Percentiles rank a stretch among this genome's conserved stretches.
Evolutionary conservation across 2,329 filamentous ascomycete species (phyloP).

Genomic region (Cladorrhinum sp.): DNA sequence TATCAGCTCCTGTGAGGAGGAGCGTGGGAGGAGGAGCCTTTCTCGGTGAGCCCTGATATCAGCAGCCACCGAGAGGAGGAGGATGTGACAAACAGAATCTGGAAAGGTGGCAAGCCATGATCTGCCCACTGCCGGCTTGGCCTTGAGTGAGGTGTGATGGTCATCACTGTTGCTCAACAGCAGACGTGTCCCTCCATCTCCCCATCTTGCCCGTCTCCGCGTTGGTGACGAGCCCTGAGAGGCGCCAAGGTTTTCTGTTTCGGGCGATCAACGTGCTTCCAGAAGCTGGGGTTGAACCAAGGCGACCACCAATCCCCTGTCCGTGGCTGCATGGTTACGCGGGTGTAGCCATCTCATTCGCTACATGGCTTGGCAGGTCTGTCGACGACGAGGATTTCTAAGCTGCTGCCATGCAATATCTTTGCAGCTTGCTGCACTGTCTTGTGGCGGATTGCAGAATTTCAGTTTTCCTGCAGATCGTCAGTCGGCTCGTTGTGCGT

Average conservation of each 20-base stretch:
- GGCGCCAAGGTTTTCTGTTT: constrained; percentile 5
- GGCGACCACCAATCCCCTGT: constrained; percentile 11
- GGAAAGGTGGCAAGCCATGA: constrained; percentile 1
- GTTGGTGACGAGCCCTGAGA: not conserved
- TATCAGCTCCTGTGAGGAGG: not conserved
- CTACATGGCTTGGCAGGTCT: constrained; percentile 17
- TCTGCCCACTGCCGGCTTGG: not conserved
- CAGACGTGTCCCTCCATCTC: not conserved
- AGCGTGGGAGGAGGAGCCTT: not conserved
- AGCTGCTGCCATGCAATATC: not conserved
- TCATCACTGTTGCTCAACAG: not conserved
- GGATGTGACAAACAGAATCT: not conserved
- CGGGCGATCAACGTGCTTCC: constrained; percentile 7
- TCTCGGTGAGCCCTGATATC: not conserved
- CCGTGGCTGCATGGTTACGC: constrained; percentile 18
- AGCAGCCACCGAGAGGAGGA: not conserved
- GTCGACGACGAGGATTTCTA: not conserved
- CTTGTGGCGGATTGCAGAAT: not conserved
- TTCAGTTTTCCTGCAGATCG: not conserved
- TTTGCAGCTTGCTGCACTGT: not conserved
- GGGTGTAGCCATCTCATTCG: constrained; percentile 20
- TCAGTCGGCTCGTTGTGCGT: not conserved
- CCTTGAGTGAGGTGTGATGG: not conserved
- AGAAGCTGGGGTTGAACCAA: constrained; percentile 2
- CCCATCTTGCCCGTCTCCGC: not conserved